A percentile compares a stretch with the other conserved stretches of the same genome.
Evolutionary conservation across 1,284 basidiomycete genomes (phyloP).

Genomic region (Abortiporus biennis): DNA sequence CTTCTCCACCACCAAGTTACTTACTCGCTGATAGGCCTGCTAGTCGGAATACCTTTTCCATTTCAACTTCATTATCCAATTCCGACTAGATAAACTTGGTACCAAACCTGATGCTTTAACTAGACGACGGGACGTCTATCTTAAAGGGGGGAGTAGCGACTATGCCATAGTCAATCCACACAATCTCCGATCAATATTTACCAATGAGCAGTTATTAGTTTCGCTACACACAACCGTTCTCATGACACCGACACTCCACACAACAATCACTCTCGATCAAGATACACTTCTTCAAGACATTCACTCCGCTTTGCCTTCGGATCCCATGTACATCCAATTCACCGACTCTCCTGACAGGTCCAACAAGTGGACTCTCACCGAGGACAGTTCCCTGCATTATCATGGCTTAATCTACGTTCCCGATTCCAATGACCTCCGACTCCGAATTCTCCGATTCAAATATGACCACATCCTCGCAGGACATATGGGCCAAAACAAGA

Average conservation of each 20-base stretch:
- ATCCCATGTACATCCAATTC: background rate
- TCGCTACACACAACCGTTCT: slow-evolving; percentile 15
- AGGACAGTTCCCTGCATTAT: slow-evolving; percentile 3
- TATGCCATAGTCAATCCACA: slow-evolving; percentile 22
- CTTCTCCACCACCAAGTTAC: slow-evolving; percentile 10
- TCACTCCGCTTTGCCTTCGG: slow-evolving; percentile 1
- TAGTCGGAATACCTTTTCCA: slow-evolving; percentile 13
- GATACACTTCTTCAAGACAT: slow-evolving; percentile 10
- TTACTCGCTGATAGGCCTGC: slow-evolving; percentile 11
- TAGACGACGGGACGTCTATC: slow-evolving; percentile 10
- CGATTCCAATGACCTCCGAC: slow-evolving; percentile 7
- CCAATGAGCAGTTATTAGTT: slow-evolving; percentile 13
- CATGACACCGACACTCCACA: slow-evolving; percentile 11
- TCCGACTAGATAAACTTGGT: slow-evolving; percentile 10
- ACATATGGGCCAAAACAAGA: slow-evolving; percentile 13
- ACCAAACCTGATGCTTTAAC: slow-evolving; percentile 11
- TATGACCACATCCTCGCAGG: slow-evolving; percentile 8
- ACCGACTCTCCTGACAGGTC: background rate
- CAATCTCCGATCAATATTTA: slow-evolving; percentile 21
- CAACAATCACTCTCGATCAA: slow-evolving; percentile 6
- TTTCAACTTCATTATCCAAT: slow-evolving; percentile 11
- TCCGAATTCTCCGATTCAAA: slow-evolving; percentile 6
- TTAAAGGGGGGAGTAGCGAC: slow-evolving; percentile 15
- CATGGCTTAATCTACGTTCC: slow-evolving; percentile 10
- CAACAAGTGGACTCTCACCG: slow-evolving; percentile 3